These are phyloP conservation scores for Trichoderma gracile DNA, from an alignment of 2,329 filamentous ascomycete species.

Conservation along the genomic window DNA sequence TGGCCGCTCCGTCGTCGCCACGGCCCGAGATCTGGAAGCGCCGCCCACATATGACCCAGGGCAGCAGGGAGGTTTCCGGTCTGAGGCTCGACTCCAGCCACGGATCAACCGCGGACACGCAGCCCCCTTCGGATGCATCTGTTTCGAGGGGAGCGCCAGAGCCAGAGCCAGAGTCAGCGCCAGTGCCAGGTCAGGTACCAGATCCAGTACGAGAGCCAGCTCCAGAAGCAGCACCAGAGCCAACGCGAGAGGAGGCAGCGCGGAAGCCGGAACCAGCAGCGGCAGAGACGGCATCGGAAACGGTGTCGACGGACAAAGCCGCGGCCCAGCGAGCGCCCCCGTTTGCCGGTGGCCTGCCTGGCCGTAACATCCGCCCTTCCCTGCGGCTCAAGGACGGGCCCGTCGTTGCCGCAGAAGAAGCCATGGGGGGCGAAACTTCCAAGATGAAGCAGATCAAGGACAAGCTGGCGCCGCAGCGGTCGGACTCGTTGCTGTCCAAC, in stretches of 20 bases:
- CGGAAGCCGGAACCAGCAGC: too few species aligned
- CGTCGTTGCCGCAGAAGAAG: conserved; percentile 28
- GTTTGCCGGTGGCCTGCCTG: conserved; percentile 32
- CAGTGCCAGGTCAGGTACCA: not conserved
- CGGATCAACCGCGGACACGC: conserved; percentile 49
- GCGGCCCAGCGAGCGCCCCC: conserved; percentile 27
- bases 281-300: not conserved
- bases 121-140: conserved; percentile 3
- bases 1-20: conserved; percentile 34
- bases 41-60: conserved; percentile 52
- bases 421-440: conserved; percentile 40
- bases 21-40: conserved; percentile 50
- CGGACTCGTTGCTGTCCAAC: conserved; percentile 23
- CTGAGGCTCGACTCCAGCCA: conserved; percentile 52
- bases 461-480: conserved; percentile 34
- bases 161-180: not conserved
- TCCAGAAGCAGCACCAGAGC: not conserved
- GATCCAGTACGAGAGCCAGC: too few species aligned
- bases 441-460: conserved; percentile 38
- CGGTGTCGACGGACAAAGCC: conserved; percentile 4
- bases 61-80: conserved; percentile 48
- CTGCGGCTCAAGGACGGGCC: conserved; percentile 26
- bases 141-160: not conserved
- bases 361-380: conserved; percentile 34
- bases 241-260: not conserved